Base-by-base conservation (phyloP, 208 protist genomes). In the Trypanosoma theileri region DNA sequence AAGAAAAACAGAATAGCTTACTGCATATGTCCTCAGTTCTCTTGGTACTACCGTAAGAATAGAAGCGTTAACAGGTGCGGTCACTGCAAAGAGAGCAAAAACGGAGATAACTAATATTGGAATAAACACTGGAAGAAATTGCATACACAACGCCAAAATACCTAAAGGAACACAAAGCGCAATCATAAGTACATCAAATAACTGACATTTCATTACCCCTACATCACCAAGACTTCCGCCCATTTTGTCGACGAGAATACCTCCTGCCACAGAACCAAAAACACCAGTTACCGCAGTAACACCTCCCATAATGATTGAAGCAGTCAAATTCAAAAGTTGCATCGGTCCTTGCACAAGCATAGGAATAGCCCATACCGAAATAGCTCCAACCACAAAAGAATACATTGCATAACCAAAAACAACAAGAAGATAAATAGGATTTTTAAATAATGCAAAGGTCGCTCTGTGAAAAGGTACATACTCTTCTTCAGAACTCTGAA, bases 1-100 rank as follows among this genome's bases (percentile, higher is more conserved):
- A 22, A 90, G 21, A 48, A 97, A 90, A 22, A 96, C 89, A 31
- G 76, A 89, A 66, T 89, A 92, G 74, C 84, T 86, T 51, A 96
- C 79, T 19, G 89, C 88, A 71, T 93, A 92, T n/a, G 86, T 86
- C 0, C 87, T 87, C 44, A 96, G 61, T 22, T 74, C 63, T 3
- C 17, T n/a, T 46, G 82, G 78, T 14, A 95, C 92, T 13, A 88
- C 66, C 1, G 69, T 82, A 16, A 96, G 68, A 45, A 95, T 80
- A 22, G 82, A 53, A 9, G 88, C 83, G 62, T 95, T 96, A 24
- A 93, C 66, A 4, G 89, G 92, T 26, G 89, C 89, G 16, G 88
- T 95, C 22, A 92, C 77, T 40, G 82, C 71, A 62, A 95, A 96
- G 19, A 94, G 68, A 13, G 78, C 66, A 48, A 89, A 51, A 4